These are phyloP conservation scores for Vanderwaltozyma verrucispora DNA, from an alignment of 805 yeast genomes.

Conservation along the genomic window DNA sequence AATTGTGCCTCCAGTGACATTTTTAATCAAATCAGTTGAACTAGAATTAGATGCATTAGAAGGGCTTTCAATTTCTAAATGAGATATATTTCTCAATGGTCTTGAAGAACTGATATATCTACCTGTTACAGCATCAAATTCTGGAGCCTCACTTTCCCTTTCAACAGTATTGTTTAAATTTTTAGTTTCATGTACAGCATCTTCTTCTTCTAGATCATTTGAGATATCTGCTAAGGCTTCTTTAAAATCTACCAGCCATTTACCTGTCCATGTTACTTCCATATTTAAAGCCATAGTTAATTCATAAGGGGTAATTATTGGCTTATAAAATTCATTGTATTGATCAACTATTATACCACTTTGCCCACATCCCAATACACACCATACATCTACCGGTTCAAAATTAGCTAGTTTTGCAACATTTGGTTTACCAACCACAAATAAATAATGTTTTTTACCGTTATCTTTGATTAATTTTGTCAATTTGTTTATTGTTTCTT, in stretches of 20 bases:
- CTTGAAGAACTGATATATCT: slow-evolving; percentile 53
- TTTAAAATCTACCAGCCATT: slow-evolving; percentile 80
- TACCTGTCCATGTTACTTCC: slow-evolving; percentile 82
- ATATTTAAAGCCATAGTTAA: slow-evolving; percentile 66
- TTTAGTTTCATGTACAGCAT: slow-evolving; percentile 4
- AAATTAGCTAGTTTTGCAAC: slow-evolving; percentile 95
- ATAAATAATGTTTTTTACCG: slow-evolving; percentile 85
- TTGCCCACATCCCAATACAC: slow-evolving; percentile 86
- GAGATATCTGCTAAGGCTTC: slow-evolving; percentile 34
- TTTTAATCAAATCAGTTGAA: slow-evolving; percentile 38
- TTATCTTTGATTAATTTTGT: slow-evolving; percentile 53
- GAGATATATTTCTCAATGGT: slow-evolving; percentile 62
- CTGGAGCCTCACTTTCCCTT: slow-evolving; percentile 43
- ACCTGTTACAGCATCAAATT: slow-evolving; percentile 85
- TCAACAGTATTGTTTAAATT: slow-evolving; percentile 4
- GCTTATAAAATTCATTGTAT: slow-evolving; percentile 71
- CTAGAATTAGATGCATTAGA: slow-evolving; percentile 16
- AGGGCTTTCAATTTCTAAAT: slow-evolving; percentile 48
- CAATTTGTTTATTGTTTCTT: slow-evolving; percentile 51
- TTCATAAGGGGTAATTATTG: slow-evolving; percentile 91
- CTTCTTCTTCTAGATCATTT: slow-evolving; percentile 27
- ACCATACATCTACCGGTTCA: slow-evolving; percentile 92
- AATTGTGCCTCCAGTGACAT: slow-evolving; percentile 47
- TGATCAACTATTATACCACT: slow-evolving; percentile 84
- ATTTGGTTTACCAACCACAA: slow-evolving; percentile 96